phyloP scores from a whole-genome alignment of 2,329 filamentous ascomycete genomes.

The Zymoseptoria ardabiliae region DNA sequence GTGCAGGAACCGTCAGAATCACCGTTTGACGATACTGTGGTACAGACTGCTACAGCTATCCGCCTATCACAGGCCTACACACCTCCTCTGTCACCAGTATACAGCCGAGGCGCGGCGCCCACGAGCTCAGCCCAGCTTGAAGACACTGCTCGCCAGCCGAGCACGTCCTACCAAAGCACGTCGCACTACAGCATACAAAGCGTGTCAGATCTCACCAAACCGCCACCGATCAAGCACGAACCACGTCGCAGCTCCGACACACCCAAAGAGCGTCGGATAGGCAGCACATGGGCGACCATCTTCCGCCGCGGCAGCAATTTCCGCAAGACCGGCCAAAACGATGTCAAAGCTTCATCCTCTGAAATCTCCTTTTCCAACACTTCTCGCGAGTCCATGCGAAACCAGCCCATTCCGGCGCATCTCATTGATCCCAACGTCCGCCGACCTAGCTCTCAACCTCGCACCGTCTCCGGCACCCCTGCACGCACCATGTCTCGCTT shows the following conservation, averaged over 20 bases:
- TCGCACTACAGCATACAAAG: constrained; percentile 10
- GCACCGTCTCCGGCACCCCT: constrained; percentile 51
- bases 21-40: constrained; percentile 39
- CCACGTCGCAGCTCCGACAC: constrained; percentile 34
- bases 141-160: constrained; percentile 13
- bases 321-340: constrained; percentile 37
- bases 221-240: constrained; percentile 27
- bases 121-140: constrained; percentile 12
- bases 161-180: constrained; percentile 7
- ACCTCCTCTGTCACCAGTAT: constrained; percentile 29
- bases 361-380: constrained; percentile 76
- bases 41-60: constrained; percentile 43
- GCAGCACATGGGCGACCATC: constrained; percentile 59
- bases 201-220: constrained; percentile 15
- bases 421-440: constrained; percentile 33
- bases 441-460: constrained; percentile 29
- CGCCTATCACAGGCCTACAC: constrained; percentile 43
- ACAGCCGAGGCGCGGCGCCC: constrained; percentile 6
- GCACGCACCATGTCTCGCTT: constrained; percentile 85
- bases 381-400: constrained; percentile 76
- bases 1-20: constrained; percentile 32
- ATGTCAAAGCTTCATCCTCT: constrained; percentile 50
- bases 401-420: constrained; percentile 46
- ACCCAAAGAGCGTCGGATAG: constrained; percentile 39
- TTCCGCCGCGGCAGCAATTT: constrained; percentile 56